These are phyloP conservation scores for Crotalaria pallida DNA, from an alignment of 306 rosid species.

Conservation along the genomic window DNA sequence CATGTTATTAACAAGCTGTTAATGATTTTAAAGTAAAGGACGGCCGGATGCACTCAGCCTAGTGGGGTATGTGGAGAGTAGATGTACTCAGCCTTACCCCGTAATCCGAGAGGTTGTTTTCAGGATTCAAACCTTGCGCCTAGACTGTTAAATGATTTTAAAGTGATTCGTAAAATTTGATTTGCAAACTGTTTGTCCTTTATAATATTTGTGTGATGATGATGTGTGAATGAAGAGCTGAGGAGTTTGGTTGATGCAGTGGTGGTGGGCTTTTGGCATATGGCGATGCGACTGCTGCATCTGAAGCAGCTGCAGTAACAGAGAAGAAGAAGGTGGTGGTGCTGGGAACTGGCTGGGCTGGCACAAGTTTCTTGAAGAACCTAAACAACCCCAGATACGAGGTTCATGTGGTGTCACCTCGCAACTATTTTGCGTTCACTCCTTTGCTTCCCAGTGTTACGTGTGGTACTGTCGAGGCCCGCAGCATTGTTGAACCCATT, in stretches of 20 bases:
- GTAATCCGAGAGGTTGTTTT: no score
- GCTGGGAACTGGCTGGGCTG: conserved; percentile 98
- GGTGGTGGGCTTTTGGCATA: conserved; percentile 85
- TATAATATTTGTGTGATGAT: neutral
- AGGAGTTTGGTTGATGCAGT: conserved; percentile 41
- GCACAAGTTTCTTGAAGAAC: conserved; percentile 86
- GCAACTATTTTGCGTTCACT: conserved; percentile 88
- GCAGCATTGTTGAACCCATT: conserved; percentile 89
- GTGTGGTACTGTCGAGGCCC: conserved; percentile 87
- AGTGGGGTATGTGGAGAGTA: no score
- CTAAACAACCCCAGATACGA: conserved; percentile 65
- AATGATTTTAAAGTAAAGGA: no score
- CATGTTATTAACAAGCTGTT: no score
- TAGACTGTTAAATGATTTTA: no score
- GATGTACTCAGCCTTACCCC: no score
- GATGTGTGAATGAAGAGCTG: conserved; percentile 6
- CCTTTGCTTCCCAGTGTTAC: conserved; percentile 95
- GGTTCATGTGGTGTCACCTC: conserved; percentile 88
- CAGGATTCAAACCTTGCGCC: no score
- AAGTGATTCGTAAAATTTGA: no score
- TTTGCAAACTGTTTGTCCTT: no score
- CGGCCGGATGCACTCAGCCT: no score
- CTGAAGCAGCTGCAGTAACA: conserved; percentile 32
- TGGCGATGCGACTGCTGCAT: conserved; percentile 52
- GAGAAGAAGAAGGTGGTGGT: conserved; percentile 80